phyloP scores from a whole-genome alignment of 1,284 basidiomycete genomes.

The Boletus hoseneyae region DNA sequence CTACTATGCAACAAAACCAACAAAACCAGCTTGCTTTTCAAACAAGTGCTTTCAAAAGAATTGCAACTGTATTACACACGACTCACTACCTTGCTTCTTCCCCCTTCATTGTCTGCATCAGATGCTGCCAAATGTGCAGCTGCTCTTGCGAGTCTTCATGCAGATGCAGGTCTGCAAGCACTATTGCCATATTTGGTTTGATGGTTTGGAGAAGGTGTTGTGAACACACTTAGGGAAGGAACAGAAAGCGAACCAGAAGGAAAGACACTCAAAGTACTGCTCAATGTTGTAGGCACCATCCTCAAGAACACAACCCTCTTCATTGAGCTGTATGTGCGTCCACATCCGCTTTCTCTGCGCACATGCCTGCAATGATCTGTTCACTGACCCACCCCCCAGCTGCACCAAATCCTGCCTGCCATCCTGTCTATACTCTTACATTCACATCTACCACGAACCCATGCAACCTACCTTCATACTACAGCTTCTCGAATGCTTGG shows the following conservation, averaged over 20 bases:
- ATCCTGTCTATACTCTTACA: conserved; percentile 90
- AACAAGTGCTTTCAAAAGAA: conserved; percentile 92
- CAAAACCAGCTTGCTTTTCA: conserved; percentile 67
- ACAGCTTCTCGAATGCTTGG: conserved; percentile 81
- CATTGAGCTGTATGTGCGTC: conserved; percentile 91
- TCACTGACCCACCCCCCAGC: conserved; percentile 42
- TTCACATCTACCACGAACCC: conserved; percentile 66
- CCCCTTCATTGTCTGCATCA: conserved; percentile 34
- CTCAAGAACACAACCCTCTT: conserved; percentile 87
- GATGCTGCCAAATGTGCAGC: conserved; percentile 74
- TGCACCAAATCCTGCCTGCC: conserved; percentile 94
- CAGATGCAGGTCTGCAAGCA: conserved; percentile 91
- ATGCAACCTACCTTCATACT: conserved; percentile 63
- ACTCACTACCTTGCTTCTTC: conserved; percentile 82
- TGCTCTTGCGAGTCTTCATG: conserved; percentile 86
- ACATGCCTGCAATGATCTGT: too few relatives aligned
- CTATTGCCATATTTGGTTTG: conserved; percentile 94
- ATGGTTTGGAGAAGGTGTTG: conserved; percentile 90
- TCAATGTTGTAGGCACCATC: conserved; percentile 81
- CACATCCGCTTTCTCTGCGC: conserved; percentile 3
- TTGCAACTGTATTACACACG: conserved; percentile 94
- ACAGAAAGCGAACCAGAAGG: conserved; percentile 60
- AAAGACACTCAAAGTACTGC: conserved; percentile 67
- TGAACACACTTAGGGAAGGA: conserved; percentile 61
- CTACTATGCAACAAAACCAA: conserved; percentile 41